phyloP scores from a whole-genome alignment of 306 rosid species.

The Cucurbita argyrosperma region DNA sequence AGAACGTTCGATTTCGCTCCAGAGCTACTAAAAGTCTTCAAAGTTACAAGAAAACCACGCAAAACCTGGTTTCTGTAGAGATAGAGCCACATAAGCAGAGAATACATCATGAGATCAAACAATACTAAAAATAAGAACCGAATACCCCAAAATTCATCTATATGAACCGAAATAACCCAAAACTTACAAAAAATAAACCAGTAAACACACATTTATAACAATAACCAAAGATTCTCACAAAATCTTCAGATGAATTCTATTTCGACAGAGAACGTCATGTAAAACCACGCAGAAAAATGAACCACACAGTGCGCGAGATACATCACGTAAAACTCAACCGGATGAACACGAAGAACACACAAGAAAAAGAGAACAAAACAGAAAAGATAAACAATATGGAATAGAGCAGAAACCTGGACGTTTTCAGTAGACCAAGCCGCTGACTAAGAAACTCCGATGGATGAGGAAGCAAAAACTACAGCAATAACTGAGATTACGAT shows the following conservation, averaged over 20 bases:
- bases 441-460: not conserved
- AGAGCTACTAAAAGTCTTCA: not conserved
- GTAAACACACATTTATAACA: not conserved
- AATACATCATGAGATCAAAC: not conserved
- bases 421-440: not conserved
- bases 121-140: not conserved
- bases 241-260: not conserved
- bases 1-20: not conserved
- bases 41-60: not conserved
- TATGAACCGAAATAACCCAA: not conserved
- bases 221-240: not conserved
- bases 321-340: not conserved
- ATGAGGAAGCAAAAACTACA: not conserved
- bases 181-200: not conserved
- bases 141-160: not conserved
- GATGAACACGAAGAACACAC: not conserved
- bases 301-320: not conserved
- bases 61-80: not conserved
- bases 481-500: not conserved
- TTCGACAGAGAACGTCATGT: not conserved
- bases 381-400: not conserved
- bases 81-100: not conserved
- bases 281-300: not conserved
- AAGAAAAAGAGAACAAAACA: too few relatives aligned
- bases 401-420: not conserved